phyloP scores from a whole-genome alignment of 1,139 yeast species.

The Magnusiomyces sp. region DNA sequence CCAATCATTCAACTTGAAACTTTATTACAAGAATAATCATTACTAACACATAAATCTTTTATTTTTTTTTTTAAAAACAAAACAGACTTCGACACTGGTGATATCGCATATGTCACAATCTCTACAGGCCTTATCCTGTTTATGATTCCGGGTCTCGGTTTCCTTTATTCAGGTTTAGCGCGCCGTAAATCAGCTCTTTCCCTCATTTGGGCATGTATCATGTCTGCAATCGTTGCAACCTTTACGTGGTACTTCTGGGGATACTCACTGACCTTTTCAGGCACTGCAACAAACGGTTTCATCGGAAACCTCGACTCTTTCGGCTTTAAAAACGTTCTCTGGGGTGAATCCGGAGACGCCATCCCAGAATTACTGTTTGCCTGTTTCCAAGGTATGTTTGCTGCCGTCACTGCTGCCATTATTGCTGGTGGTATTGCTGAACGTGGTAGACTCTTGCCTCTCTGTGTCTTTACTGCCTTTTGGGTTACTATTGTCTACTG shows the following conservation, averaged over 20 bases:
- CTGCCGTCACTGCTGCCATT: slow-evolving; percentile 84
- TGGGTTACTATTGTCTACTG: slow-evolving; percentile 92
- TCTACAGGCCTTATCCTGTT: slow-evolving; percentile 70
- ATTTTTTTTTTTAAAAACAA: slow-evolving; percentile 9
- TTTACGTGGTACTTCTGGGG: slow-evolving; percentile 99
- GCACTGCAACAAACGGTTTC: slow-evolving; percentile 66
- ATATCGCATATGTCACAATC: slow-evolving; percentile 41
- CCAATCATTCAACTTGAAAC: not conserved
- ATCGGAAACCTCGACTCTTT: slow-evolving; percentile 80
- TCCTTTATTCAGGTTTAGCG: slow-evolving; percentile 86
- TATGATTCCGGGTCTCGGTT: slow-evolving; percentile 94
- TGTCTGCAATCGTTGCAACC: slow-evolving; percentile 69
- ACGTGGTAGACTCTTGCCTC: slow-evolving; percentile 82
- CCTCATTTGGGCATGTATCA: slow-evolving; percentile 72
- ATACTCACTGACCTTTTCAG: slow-evolving; percentile 77
- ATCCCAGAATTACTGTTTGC: slow-evolving; percentile 85
- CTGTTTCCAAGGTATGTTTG: slow-evolving; percentile 82
- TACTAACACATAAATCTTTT: not conserved
- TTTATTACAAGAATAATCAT: not conserved
- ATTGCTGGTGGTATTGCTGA: slow-evolving; percentile 93
- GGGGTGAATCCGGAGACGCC: slow-evolving; percentile 37
- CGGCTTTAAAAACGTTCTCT: slow-evolving; percentile 69
- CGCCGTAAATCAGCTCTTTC: slow-evolving; percentile 86
- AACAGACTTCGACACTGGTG: slow-evolving; percentile 41
- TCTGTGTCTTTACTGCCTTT: slow-evolving; percentile 68